Evolutionary conservation across 441 rosid species (phyloP).

Genomic region (Adansonia rubrostipa): DNA sequence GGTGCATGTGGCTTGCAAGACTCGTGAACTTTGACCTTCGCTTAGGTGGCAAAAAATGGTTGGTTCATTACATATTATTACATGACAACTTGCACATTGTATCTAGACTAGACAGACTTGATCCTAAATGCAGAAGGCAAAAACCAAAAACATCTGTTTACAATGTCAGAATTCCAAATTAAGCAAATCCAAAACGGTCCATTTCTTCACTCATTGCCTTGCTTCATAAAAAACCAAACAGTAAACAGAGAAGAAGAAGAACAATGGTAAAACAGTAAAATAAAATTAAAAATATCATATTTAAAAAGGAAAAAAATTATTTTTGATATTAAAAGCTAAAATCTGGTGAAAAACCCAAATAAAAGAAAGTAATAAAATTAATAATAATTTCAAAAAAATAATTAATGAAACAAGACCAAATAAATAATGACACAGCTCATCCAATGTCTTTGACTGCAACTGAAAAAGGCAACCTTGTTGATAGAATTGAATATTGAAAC

Average conservation of each 20-base stretch:
- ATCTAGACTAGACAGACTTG: background rate
- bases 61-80: background rate
- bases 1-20: conserved; percentile 18
- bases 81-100: conserved; percentile 11
- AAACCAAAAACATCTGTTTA: background rate
- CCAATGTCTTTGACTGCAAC: conserved; percentile 12
- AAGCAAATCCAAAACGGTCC: conserved; percentile 8
- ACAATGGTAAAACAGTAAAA: background rate
- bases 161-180: conserved; percentile 14
- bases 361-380: background rate
- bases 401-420: background rate
- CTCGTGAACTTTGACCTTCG: conserved; percentile 21
- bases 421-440: background rate
- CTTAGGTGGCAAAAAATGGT: conserved; percentile 3
- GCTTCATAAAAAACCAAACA: background rate
- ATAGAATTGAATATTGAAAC: conserved; percentile 26
- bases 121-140: background rate
- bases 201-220: background rate
- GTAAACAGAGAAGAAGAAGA: too few species aligned
- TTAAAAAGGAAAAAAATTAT: background rate
- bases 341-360: background rate
- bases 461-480: background rate
- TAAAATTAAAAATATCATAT: background rate
- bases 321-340: background rate
- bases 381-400: background rate